Percentiles rank a stretch among this genome's conserved stretches.
Conservation (phyloP, 2,329 filamentous ascomycete species). For the Apiospora malaysiana region DNA sequence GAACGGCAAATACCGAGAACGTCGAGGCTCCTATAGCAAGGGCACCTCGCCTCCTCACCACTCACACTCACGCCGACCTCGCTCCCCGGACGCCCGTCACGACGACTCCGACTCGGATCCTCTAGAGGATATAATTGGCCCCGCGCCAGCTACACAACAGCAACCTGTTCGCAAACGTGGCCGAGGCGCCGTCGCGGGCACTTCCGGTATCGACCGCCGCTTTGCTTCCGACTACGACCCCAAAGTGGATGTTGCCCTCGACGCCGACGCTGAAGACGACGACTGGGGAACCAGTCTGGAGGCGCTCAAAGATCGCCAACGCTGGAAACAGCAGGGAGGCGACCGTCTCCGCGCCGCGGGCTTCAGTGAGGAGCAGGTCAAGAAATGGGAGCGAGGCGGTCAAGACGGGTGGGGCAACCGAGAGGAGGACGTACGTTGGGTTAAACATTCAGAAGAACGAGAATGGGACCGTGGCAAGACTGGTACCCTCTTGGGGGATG, state of each 20-base stretch:
- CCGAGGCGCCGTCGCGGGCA: slow-evolving; percentile 67
- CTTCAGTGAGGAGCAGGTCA: slow-evolving; percentile 77
- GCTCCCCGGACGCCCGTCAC: slow-evolving; percentile 28
- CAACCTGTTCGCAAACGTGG: slow-evolving; percentile 64
- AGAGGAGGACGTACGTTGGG: slow-evolving; percentile 75
- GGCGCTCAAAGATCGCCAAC: slow-evolving; percentile 77
- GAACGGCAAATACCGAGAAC: slow-evolving; percentile 21
- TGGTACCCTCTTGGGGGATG: neutral
- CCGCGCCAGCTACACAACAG: slow-evolving; percentile 59
- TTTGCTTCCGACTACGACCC: slow-evolving; percentile 73
- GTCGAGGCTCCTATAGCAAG: slow-evolving; percentile 13
- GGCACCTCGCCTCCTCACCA: neutral
- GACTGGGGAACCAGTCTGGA: slow-evolving; percentile 85
- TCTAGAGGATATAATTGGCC: slow-evolving; percentile 78
- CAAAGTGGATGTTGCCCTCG: slow-evolving; percentile 59
- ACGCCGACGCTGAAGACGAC: slow-evolving; percentile 56
- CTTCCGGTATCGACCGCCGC: slow-evolving; percentile 76
- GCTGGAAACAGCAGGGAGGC: slow-evolving; percentile 77
- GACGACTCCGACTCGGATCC: slow-evolving; percentile 68
- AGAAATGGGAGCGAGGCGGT: slow-evolving; percentile 71
- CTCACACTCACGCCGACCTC: slow-evolving; percentile 18
- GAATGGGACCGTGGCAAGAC: slow-evolving; percentile 66
- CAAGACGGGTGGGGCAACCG: slow-evolving; percentile 48
- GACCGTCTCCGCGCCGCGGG: slow-evolving; percentile 78
- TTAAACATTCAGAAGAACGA: slow-evolving; percentile 67